Base-by-base conservation (phyloP, 192 early-diverging fungal genomes). In the Coemansia sp. region DNA sequence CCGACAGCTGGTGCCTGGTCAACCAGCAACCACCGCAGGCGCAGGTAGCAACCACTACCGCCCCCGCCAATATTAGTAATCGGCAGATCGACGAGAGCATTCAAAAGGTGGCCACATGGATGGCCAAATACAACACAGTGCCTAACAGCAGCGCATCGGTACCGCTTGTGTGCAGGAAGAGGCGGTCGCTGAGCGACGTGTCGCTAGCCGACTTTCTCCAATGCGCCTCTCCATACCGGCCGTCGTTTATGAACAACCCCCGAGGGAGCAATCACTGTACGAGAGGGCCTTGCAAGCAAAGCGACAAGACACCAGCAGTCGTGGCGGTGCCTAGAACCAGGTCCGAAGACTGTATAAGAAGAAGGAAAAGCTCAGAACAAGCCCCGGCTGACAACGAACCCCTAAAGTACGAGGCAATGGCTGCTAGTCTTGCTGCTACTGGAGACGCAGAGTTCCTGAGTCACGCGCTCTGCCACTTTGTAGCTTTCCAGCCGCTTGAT, bases 401-500 rank as follows among this genome's bases (percentile, higher is more conserved):
- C 15, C 16, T 13, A 37, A 30, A 42, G 0, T n/a, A n/a, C n/a
- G n/a, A n/a, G n/a, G n/a, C n/a, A n/a, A n/a, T n/a, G n/a, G n/a
- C n/a, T n/a, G n/a, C n/a, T n/a, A n/a, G n/a, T n/a, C n/a, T n/a
- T n/a, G n/a, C n/a, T n/a, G 30, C 39, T 7, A 34, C 46, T 31
- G 45, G 58, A 42, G 64, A 66, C 21, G 77, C 72, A 30, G 78
- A 81, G 45, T 68, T 75, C 45, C 59, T 81, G n/a, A 49, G 66
- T 34, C 72, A 72, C 29, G 78, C 70, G 10, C 53, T 81, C 31
- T 25, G 53, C n/a, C 53, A 66, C 48, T 81, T 81, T 66, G 72
- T 63, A 4, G 64, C 72, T 12, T 81, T 81, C 59, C 72, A 81
- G 39, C 69, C 78, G 28, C 62, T 72, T 5, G 78, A 81, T 45